Evolutionary conservation across 345 rosid genomes (phyloP), one percentile per base, ranked within the genome.

Genomic region (Litchi chinensis): DNA sequence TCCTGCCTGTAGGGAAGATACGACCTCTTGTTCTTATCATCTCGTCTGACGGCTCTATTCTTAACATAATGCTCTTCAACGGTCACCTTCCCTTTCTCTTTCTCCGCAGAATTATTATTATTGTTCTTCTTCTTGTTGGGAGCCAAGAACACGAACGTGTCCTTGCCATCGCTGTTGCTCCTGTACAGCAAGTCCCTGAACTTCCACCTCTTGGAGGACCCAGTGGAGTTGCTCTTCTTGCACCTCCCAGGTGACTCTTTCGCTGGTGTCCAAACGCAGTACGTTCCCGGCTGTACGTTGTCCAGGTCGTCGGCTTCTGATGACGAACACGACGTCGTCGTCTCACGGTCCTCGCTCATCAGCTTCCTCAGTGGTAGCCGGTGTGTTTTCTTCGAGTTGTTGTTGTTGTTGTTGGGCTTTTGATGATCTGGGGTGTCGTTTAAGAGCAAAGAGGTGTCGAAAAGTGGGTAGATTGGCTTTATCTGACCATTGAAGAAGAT

Each of bases 171-270:
- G 43, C 91, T 89, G 28, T 80, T 85, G 44, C 90, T 88, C 74
- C 92, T 79, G 82, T 82, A 76, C 0, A 92, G 79, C 32, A 95
- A 72, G 66, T 88, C 88, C 72, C 88, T 73, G 5, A 95, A 65
- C 82, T 85, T 90, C 98, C 98, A 93, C 62, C 94, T 88, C 87
- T 89, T 91, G 0, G 95, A 89, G 5, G 86, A 82, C 5, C 93
- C 92, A 0, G 89, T 85, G 0, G 95, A 88, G 52, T 85, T 69
- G 81, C 94, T 92, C 86, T 90, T 90, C 79, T 86, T 83, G 82
- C 86, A 78, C 2, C 74, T 82, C 6, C 82, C 80, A 10, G 87
- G 78, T 28, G 86, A 81, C 0, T 74, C 82, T 44, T 68, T 48
- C 4, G 71, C 3, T 0, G 97, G 95, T 26, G 78, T 82, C 98